Conservation (phyloP, 148 eudicot species). For the Mesembryanthemum crystallinum region DNA sequence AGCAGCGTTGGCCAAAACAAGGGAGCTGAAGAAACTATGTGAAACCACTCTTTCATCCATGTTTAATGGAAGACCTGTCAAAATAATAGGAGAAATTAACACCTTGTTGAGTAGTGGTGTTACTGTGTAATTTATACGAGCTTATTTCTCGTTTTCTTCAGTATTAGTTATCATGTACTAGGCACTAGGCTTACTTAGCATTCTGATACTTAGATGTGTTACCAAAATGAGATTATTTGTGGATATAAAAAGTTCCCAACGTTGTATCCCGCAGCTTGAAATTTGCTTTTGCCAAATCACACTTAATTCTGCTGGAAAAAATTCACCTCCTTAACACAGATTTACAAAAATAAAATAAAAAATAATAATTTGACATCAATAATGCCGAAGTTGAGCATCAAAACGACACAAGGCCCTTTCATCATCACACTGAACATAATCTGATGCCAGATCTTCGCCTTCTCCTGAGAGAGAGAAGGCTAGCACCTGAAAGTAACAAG, state of each 20-base stretch:
- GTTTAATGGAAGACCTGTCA: constrained; percentile 91
- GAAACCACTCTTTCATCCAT: constrained; percentile 78
- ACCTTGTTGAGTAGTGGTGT: constrained; percentile 51
- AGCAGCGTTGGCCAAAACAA: constrained; percentile 71
- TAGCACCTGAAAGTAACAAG: too few species aligned
- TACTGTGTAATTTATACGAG: constrained; percentile 22
- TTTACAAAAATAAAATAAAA: background rate
- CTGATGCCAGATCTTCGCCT: too few species aligned
- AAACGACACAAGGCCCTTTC: too few species aligned
- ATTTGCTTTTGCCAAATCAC: background rate
- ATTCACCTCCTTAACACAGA: background rate
- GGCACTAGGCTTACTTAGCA: constrained; percentile 16
- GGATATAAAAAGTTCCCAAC: background rate
- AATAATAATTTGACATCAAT: too few species aligned
- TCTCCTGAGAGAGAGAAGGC: too few species aligned
- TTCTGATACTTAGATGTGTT: background rate
- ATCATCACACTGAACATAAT: too few species aligned
- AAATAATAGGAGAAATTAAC: constrained; percentile 83
- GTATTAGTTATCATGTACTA: constrained; percentile 2
- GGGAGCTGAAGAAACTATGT: constrained; percentile 86
- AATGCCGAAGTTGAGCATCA: too few species aligned
- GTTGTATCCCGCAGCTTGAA: constrained; percentile 15
- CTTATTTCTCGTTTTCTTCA: background rate
- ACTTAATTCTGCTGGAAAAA: background rate
- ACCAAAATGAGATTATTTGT: background rate